Base-by-base conservation (phyloP, 441 rosid species). In the Melastoma candidum region DNA sequence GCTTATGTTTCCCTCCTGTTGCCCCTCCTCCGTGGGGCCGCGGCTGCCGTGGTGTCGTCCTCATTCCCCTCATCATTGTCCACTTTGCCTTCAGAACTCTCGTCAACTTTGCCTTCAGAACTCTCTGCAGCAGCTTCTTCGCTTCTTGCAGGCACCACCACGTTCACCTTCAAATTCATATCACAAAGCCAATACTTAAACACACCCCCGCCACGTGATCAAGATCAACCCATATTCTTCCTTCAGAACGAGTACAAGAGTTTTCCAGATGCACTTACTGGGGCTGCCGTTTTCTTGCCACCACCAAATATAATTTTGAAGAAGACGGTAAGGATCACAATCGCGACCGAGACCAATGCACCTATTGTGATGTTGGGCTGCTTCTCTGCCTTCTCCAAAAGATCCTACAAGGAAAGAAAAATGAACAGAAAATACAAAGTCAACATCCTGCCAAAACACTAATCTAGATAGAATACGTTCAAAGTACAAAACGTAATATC, bases 351-450 rank as follows among this genome's bases (percentile, higher is more conserved):
- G 14, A 63, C 7, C 32, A 68, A 4, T 3, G 58, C 14, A 26
- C 68, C 54, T 1, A 62, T 8, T 46, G 68, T 48, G 4, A 63
- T 22, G 25, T 63, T 63, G 44, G 68, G 71, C 47, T 63, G 68
- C 11, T 54, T 44, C 53, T 68, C 71, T 39, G 51, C 71, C 58
- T 26, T 54, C 49, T 58, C 58, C 45, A 68, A 54, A 47, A 63
- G 49, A 12, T 63, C 64, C 71, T 68, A 57, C 53, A 46, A 26
- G 11, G 39, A 8, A 46, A 9, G 5, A 39, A 4, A 12, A 53
- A 17, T 17, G 11, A 11, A 36, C 7, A 10, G 12, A 13, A 41
- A 47, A 17, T 25, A 44, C 22, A 24, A 14, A 44, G 36, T 41
- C 14, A 25, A 11, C 14, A 1, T n/a, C 14, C 29, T 27, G 10